A percentile compares a stretch with the other conserved stretches of the same genome.
These are phyloP conservation scores for Phytophthora kernoviae DNA, from an alignment of 352 stramenopile species.

Conservation along the genomic window DNA sequence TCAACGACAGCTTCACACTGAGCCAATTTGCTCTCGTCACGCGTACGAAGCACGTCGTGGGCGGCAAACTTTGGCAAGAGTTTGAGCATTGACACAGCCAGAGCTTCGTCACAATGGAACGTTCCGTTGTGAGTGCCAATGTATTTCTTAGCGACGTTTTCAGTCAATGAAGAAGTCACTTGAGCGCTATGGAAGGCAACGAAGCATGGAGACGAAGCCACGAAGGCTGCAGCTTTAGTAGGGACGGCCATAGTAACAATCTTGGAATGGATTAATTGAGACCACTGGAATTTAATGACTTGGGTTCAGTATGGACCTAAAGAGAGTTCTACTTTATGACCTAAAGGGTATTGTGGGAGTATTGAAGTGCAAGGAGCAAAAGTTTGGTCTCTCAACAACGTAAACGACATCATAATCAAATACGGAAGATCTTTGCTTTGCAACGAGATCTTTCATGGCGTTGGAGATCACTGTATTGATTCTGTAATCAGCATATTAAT, in stretches of 20 bases:
- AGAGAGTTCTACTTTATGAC: not conserved
- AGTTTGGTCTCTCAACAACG: too few species aligned
- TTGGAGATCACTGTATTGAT: too few species aligned
- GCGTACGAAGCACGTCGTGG: constrained; percentile 85
- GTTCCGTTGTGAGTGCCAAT: constrained; percentile 98
- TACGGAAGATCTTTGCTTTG: too few species aligned
- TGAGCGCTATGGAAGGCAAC: constrained; percentile 56
- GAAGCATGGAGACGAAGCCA: constrained; percentile 66
- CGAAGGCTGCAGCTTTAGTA: constrained; percentile 69
- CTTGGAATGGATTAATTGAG: constrained; percentile 1
- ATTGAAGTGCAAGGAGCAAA: too few species aligned
- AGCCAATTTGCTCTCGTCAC: constrained; percentile 91
- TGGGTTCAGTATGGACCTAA: constrained; percentile 10
- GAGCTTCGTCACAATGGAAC: constrained; percentile 99
- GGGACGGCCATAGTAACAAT: constrained; percentile 55
- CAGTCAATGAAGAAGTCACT: constrained; percentile 49
- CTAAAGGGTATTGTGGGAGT: not conserved
- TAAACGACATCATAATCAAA: too few species aligned
- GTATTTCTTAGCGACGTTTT: constrained; percentile 77
- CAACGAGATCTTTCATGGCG: too few species aligned
- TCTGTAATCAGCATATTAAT: too few species aligned
- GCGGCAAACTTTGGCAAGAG: constrained; percentile 90
- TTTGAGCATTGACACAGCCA: constrained; percentile 97
- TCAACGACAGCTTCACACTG: constrained; percentile 96
- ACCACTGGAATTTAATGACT: constrained; percentile 28